phyloP scores from a whole-genome alignment of 352 stramenopile species.

The Phytophthora nicotianae region DNA sequence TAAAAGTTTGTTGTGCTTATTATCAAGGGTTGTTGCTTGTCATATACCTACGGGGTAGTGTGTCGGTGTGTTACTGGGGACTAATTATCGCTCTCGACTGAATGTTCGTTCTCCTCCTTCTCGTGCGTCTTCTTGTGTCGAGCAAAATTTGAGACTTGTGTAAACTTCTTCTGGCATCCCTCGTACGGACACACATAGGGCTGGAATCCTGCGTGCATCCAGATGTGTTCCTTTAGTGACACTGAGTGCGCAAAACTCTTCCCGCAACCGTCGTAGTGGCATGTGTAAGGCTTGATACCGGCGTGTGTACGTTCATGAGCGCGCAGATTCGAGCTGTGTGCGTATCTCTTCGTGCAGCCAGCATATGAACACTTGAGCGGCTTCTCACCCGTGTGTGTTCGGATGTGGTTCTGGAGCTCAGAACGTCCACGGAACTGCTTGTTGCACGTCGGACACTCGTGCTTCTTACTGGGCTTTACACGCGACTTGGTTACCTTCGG shows the following conservation, averaged over 20 bases:
- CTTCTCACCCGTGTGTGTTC: slow-evolving; percentile 91
- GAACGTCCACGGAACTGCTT: slow-evolving; percentile 88
- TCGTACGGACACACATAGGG: slow-evolving; percentile 92
- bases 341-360: slow-evolving; percentile 89
- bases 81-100: slow-evolving; percentile 57
- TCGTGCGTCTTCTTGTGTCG: slow-evolving; percentile 89
- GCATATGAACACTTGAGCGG: slow-evolving; percentile 88
- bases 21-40: slow-evolving; percentile 11
- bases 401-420: slow-evolving; percentile 88
- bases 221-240: slow-evolving; percentile 93
- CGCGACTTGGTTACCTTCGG: slow-evolving; percentile 87
- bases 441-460: slow-evolving; percentile 84
- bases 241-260: slow-evolving; percentile 92
- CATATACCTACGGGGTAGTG: slow-evolving; percentile 7
- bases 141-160: slow-evolving; percentile 88
- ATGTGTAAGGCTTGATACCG: slow-evolving; percentile 91
- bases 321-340: slow-evolving; percentile 90
- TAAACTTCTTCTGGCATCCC: slow-evolving; percentile 91
- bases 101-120: slow-evolving; percentile 69
- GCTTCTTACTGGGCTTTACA: slow-evolving; percentile 87
- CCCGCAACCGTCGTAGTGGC: slow-evolving; percentile 88
- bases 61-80: neutral
- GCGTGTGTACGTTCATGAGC: slow-evolving; percentile 92
- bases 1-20: slow-evolving; percentile 12
- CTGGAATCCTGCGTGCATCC: slow-evolving; percentile 91